phyloP scores from a whole-genome alignment of 2,329 filamentous ascomycete species.

The Hypoxylon sp. region DNA sequence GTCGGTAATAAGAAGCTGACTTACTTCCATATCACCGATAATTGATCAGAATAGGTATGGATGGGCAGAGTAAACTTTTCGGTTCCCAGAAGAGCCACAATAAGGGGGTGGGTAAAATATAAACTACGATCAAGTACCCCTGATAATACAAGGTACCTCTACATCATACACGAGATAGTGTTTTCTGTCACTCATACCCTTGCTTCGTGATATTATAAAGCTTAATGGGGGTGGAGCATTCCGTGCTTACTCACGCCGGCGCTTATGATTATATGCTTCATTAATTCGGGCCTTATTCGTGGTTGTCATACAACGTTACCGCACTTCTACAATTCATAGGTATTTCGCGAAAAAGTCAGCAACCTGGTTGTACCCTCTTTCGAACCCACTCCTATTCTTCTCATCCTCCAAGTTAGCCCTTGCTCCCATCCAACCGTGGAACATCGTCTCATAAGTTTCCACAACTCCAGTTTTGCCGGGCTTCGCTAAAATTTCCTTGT shows the following conservation, averaged over 20 bases:
- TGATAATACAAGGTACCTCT: too few species aligned
- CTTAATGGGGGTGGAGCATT: not conserved
- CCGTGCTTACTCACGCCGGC: not conserved
- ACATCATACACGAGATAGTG: not conserved
- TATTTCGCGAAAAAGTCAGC: conserved; percentile 62
- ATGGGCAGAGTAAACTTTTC: too few species aligned
- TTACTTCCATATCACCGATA: too few species aligned
- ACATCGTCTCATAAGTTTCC: conserved; percentile 56
- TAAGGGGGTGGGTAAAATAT: too few species aligned
- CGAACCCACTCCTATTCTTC: conserved; percentile 63
- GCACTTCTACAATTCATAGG: conserved; percentile 42
- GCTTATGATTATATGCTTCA: not conserved
- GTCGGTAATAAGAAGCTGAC: too few species aligned
- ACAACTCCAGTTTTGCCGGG: conserved; percentile 60
- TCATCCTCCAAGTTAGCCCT: conserved; percentile 63
- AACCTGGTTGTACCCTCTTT: conserved; percentile 64
- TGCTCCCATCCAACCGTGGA: conserved; percentile 73
- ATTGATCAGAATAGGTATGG: too few species aligned
- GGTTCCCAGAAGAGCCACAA: too few species aligned
- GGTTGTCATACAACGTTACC: not conserved
- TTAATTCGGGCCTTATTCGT: not conserved
- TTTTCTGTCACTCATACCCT: not conserved
- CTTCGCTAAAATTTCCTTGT: conserved; percentile 60
- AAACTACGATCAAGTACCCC: too few species aligned
- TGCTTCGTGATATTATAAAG: not conserved